phyloP scores from a whole-genome alignment of 78 protist genomes.

The Mastigamoeba balamuthi region DNA sequence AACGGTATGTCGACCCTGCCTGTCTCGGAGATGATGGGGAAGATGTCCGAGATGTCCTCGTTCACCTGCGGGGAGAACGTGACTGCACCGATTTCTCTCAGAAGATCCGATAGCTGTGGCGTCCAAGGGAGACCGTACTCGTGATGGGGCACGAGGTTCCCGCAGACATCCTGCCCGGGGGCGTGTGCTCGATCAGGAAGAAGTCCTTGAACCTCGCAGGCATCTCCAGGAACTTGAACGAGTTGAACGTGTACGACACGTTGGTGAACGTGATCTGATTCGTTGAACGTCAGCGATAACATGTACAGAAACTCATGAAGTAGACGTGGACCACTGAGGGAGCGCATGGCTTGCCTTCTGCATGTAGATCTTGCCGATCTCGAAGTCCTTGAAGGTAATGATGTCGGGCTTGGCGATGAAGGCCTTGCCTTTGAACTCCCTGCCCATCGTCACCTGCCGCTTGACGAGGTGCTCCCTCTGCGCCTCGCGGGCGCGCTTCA shows the following conservation, averaged over 20 bases:
- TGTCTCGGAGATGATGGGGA: slow-evolving; percentile 2
- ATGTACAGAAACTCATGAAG: too few relatives aligned
- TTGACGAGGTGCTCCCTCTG: too few relatives aligned
- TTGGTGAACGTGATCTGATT: slow-evolving; percentile 11
- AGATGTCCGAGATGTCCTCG: slow-evolving; percentile 5
- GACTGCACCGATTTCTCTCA: too few relatives aligned
- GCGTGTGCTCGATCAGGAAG: background rate
- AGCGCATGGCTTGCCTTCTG: background rate
- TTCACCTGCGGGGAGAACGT: slow-evolving; percentile 17
- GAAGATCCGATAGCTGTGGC: background rate
- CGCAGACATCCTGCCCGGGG: slow-evolving; percentile 25
- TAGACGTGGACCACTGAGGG: too few relatives aligned
- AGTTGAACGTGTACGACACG: slow-evolving; percentile 21
- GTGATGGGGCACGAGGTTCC: background rate
- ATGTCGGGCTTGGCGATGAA: slow-evolving; percentile 1
- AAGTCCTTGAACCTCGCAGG: background rate
- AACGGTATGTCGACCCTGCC: slow-evolving; percentile 12
- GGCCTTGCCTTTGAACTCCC: slow-evolving; percentile 10
- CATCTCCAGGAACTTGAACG: slow-evolving; percentile 9
- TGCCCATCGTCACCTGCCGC: slow-evolving; percentile 20
- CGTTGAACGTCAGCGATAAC: background rate
- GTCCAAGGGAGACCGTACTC: background rate
- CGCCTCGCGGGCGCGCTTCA: too few relatives aligned
- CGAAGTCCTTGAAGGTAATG: slow-evolving; percentile 20
- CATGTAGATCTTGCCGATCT: background rate